Evolutionary conservation across 495 filamentous ascomycete species (phyloP).

Genomic region (Hypoxylon rickii): DNA sequence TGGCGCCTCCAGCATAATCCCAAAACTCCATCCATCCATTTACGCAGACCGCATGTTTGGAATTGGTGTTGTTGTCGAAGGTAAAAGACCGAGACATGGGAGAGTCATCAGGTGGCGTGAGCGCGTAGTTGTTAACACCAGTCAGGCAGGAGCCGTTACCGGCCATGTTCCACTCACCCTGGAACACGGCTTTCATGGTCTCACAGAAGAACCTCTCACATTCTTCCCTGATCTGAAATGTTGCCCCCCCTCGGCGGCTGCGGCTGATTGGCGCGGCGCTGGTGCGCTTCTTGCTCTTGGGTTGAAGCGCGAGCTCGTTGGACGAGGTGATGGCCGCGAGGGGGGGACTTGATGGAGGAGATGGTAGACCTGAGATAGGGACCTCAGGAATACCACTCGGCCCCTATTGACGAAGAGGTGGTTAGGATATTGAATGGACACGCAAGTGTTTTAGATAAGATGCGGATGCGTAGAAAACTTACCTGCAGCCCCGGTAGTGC

Average conservation of each 20-base stretch:
- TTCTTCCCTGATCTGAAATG: conserved; percentile 95
- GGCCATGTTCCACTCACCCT: conserved; percentile 85
- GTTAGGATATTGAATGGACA: neutral
- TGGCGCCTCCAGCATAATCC: conserved; percentile 82
- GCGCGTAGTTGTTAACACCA: conserved; percentile 58
- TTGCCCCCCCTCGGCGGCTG: conserved; percentile 79
- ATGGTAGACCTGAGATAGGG: conserved; percentile 74
- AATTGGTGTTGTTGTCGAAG: conserved; percentile 8
- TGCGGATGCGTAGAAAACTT: conserved; percentile 31
- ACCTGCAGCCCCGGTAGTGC: conserved; percentile 83
- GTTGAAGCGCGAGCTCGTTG: conserved; percentile 63
- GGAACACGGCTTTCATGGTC: conserved; percentile 87
- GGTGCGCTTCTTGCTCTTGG: conserved; percentile 51
- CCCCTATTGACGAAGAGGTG: conserved; percentile 57
- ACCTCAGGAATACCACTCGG: conserved; percentile 98
- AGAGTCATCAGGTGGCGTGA: conserved; percentile 51
- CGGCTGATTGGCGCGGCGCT: conserved; percentile 43
- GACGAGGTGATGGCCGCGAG: conserved; percentile 66
- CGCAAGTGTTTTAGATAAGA: neutral
- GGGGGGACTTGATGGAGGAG: conserved; percentile 81
- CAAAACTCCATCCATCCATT: conserved; percentile 74
- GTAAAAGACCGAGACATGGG: conserved; percentile 27
- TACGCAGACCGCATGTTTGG: conserved; percentile 29
- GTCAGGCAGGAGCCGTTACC: conserved; percentile 74
- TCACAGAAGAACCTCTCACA: conserved; percentile 99